Conservation (phyloP, 2,329 filamentous ascomycete genomes). For the Tolypocladium inflatum region DNA sequence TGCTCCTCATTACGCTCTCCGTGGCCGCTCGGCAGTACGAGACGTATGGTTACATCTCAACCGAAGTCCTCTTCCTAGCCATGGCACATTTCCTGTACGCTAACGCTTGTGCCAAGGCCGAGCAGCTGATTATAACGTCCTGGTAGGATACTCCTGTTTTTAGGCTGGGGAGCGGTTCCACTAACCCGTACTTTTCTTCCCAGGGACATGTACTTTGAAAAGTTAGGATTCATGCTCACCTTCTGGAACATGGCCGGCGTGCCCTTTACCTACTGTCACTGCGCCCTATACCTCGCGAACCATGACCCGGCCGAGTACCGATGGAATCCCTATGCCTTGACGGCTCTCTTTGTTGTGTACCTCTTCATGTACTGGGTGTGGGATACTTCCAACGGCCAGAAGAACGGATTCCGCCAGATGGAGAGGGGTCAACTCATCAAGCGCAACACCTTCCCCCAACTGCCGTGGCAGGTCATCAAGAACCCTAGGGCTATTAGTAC, state of each 20-base stretch:
- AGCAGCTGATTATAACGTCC: conserved; percentile 78
- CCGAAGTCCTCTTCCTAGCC: conserved; percentile 70
- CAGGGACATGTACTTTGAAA: conserved; percentile 88
- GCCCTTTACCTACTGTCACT: conserved; percentile 84
- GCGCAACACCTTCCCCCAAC: conserved; percentile 75
- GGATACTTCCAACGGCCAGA: conserved; percentile 85
- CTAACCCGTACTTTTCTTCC: background rate
- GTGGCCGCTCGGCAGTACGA: conserved; percentile 75
- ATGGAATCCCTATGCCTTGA: conserved; percentile 61
- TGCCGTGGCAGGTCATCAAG: conserved; percentile 75
- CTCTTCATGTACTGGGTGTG: conserved; percentile 80
- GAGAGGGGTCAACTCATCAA: conserved; percentile 60
- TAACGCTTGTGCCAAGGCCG: conserved; percentile 82
- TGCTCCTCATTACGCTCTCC: conserved; percentile 66
- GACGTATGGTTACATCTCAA: conserved; percentile 70
- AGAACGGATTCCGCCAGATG: conserved; percentile 77
- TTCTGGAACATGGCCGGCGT: conserved; percentile 95
- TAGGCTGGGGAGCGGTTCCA: background rate
- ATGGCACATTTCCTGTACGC: conserved; percentile 87
- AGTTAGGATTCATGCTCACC: conserved; percentile 92
- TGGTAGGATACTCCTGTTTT: conserved; percentile 34
- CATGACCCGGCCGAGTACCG: conserved; percentile 67
- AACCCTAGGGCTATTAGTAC: conserved; percentile 72
- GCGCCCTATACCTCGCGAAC: conserved; percentile 78
- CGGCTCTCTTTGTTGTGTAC: conserved; percentile 56